Percentiles rank a stretch among this genome's conserved stretches.
These are phyloP conservation scores for Saccharomyces uvarum DNA, from an alignment of 1,139 yeast species.

Conservation along the genomic window DNA sequence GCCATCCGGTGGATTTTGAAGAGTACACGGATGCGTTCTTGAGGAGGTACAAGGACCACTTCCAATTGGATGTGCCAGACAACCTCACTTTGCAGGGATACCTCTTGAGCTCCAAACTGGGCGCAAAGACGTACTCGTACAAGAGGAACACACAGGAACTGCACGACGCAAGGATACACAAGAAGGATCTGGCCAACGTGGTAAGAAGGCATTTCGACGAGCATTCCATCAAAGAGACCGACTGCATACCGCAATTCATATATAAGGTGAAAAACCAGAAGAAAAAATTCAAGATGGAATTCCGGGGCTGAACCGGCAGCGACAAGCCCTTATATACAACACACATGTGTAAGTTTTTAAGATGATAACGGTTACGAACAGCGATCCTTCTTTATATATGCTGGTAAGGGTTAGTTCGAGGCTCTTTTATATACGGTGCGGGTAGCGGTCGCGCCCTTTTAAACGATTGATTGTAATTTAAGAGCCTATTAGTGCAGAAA, in stretches of 20 bases:
- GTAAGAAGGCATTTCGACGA: constrained; percentile 27
- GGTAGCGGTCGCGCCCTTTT: constrained; percentile 1
- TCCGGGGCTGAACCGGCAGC: constrained; percentile 13
- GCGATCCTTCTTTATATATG: background rate
- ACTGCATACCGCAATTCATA: constrained; percentile 31
- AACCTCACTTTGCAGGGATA: constrained; percentile 29
- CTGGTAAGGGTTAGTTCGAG: background rate
- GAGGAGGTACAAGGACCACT: constrained; percentile 30
- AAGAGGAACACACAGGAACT: constrained; percentile 17
- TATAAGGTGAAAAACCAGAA: constrained; percentile 30
- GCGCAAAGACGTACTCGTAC: constrained; percentile 27
- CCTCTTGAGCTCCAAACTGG: constrained; percentile 29
- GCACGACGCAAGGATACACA: constrained; percentile 24
- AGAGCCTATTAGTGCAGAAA: background rate
- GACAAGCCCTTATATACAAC: background rate
- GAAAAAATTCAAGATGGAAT: constrained; percentile 31
- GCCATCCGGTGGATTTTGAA: constrained; percentile 27
- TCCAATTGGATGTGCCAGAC: constrained; percentile 23
- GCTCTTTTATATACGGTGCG: background rate
- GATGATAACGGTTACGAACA: background rate
- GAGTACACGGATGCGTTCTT: constrained; percentile 28
- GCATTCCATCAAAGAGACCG: constrained; percentile 25
- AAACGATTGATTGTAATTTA: background rate
- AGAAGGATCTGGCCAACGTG: constrained; percentile 23
- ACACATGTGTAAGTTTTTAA: background rate